These are phyloP conservation scores for Eucalyptus rudis DNA, from an alignment of 345 rosid species.

Conservation along the genomic window DNA sequence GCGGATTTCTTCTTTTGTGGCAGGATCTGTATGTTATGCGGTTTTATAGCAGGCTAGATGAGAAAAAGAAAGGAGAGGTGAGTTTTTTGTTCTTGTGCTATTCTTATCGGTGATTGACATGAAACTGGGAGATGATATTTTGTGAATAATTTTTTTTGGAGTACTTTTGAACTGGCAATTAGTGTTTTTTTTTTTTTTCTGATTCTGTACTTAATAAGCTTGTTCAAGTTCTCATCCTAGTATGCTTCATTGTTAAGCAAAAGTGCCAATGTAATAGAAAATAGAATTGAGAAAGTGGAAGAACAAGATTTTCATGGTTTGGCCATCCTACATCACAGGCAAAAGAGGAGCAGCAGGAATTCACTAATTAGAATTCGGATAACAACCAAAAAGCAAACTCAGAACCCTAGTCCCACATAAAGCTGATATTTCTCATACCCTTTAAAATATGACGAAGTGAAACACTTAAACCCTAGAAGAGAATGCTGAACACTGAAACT, in stretches of 20 bases:
- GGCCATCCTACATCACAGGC: not conserved
- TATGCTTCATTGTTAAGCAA: not conserved
- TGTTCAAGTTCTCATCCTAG: not conserved
- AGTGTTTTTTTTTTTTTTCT: not conserved
- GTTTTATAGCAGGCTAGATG: conserved; percentile 71
- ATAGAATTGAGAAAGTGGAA: not conserved
- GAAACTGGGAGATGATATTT: not conserved
- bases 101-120: not conserved
- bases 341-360: not conserved
- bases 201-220: not conserved
- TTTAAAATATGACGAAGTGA: not conserved
- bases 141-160: not conserved
- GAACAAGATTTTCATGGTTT: not conserved
- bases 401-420: not conserved
- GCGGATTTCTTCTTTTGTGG: not conserved
- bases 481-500: not conserved
- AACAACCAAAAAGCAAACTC: not conserved
- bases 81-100: conserved; percentile 7
- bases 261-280: not conserved
- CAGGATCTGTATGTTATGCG: conserved; percentile 74
- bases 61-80: conserved; percentile 87
- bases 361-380: not conserved
- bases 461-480: not conserved
- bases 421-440: not conserved
- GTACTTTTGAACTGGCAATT: not conserved